These are phyloP conservation scores for Mycotypha africana DNA, from an alignment of 371 early-diverging fungal species.

Conservation along the genomic window DNA sequence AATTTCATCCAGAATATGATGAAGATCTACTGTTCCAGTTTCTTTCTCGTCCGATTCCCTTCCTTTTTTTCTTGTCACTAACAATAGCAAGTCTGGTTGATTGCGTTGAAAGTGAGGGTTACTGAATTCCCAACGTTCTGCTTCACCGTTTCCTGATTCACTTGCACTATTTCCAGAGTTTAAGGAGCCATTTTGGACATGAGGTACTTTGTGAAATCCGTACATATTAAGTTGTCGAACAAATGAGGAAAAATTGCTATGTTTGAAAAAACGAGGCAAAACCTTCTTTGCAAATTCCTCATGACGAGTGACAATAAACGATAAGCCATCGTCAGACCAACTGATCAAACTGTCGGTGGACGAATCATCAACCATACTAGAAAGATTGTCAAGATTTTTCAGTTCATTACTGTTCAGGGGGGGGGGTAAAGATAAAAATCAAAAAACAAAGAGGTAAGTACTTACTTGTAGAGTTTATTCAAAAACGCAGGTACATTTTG, in stretches of 20 bases:
- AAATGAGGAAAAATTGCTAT: slow-evolving; percentile 91
- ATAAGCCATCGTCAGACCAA: slow-evolving; percentile 74
- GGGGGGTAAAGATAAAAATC: too few species aligned
- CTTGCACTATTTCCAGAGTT: too few species aligned
- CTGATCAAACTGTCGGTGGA: slow-evolving; percentile 64
- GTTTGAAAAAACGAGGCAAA: slow-evolving; percentile 87
- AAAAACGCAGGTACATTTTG: slow-evolving; percentile 82
- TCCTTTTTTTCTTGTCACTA: slow-evolving; percentile 54
- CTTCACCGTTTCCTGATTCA: slow-evolving; percentile 60
- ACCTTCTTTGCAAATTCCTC: slow-evolving; percentile 84
- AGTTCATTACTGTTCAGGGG: too few species aligned
- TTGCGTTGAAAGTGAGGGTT: slow-evolving; percentile 52
- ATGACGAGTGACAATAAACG: slow-evolving; percentile 64
- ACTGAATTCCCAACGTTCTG: slow-evolving; percentile 58
- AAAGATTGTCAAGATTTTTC: neutral
- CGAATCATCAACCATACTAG: slow-evolving; percentile 67
- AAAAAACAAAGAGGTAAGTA: slow-evolving; percentile 1
- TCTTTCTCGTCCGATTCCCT: slow-evolving; percentile 49
- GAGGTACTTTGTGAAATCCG: slow-evolving; percentile 80
- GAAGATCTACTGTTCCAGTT: slow-evolving; percentile 48
- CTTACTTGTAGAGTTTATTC: slow-evolving; percentile 80
- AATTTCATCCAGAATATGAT: slow-evolving; percentile 74
- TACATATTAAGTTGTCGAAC: slow-evolving; percentile 96
- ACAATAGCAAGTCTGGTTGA: slow-evolving; percentile 48
- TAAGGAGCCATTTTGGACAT: slow-evolving; percentile 73